phyloP scores from a whole-genome alignment of 371 early-diverging fungal genomes.

The Circinella minor region DNA sequence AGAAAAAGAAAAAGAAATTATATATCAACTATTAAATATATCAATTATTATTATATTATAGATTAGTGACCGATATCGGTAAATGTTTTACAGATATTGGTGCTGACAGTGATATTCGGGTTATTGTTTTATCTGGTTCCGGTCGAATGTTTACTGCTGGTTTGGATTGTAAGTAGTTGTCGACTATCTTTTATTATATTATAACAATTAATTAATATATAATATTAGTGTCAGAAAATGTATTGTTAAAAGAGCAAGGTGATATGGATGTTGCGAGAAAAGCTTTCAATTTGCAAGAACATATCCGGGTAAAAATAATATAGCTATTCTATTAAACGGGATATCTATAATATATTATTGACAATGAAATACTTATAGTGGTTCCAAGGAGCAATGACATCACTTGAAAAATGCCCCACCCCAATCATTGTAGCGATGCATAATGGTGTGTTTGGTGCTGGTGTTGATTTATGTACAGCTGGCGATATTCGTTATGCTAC shows the following conservation, averaged over 20 bases:
- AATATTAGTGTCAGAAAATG: slow-evolving; percentile 24
- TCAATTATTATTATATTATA: neutral
- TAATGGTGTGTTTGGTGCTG: slow-evolving; percentile 88
- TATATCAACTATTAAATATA: neutral
- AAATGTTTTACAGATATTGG: slow-evolving; percentile 58
- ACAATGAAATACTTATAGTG: slow-evolving; percentile 26
- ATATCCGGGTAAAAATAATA: slow-evolving; percentile 35
- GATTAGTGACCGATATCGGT: slow-evolving; percentile 35
- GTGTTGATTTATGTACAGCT: slow-evolving; percentile 88
- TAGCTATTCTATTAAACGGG: neutral
- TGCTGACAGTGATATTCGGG: slow-evolving; percentile 65
- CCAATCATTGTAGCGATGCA: slow-evolving; percentile 93
- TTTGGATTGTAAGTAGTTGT: slow-evolving; percentile 73
- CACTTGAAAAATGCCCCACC: slow-evolving; percentile 83
- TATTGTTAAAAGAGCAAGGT: slow-evolving; percentile 15
- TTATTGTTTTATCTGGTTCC: slow-evolving; percentile 77
- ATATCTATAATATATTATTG: neutral
- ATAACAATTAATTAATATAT: too few species aligned
- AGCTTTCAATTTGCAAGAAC: slow-evolving; percentile 49
- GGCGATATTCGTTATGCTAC: slow-evolving; percentile 91
- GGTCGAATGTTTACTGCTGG: slow-evolving; percentile 88
- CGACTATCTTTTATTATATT: neutral
- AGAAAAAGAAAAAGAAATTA: neutral
- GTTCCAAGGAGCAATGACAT: slow-evolving; percentile 72
- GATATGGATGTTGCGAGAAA: slow-evolving; percentile 54